Conservation (phyloP, 495 filamentous ascomycete species). For the Lichina pygmaea region DNA sequence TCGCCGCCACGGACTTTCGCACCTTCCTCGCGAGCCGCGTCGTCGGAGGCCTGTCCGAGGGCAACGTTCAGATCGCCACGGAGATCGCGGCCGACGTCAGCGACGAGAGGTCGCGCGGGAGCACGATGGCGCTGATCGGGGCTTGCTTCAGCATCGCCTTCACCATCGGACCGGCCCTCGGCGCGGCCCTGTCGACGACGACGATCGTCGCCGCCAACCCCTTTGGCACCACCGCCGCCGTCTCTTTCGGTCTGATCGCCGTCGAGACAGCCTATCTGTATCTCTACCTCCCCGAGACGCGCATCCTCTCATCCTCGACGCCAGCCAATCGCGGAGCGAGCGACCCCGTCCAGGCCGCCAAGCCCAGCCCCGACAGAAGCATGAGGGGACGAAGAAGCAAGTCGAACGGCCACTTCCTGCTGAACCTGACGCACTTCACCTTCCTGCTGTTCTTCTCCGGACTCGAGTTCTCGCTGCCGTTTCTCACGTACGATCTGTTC, state of each 20-base stretch:
- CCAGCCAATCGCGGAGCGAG: conserved; percentile 3
- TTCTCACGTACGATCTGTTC: conserved; percentile 90
- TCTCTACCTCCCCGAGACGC: conserved; percentile 64
- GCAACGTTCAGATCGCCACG: conserved; percentile 87
- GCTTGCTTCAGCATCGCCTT: conserved; percentile 95
- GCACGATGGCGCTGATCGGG: conserved; percentile 87
- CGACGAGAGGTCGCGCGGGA: conserved; percentile 49
- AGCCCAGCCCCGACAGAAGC: conserved; percentile 1
- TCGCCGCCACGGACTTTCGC: conserved; percentile 73
- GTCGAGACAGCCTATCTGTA: conserved; percentile 79
- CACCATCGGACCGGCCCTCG: conserved; percentile 79
- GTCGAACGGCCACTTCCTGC: conserved; percentile 57
- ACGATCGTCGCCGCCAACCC: conserved; percentile 63
- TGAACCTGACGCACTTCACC: conserved; percentile 65
- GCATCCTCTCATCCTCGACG: conserved; percentile 9
- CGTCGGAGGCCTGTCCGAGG: conserved; percentile 82
- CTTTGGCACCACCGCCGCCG: conserved; percentile 69
- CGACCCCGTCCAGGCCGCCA: conserved; percentile 5
- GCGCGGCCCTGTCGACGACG: conserved; percentile 53
- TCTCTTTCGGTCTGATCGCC: conserved; percentile 58
- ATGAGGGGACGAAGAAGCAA: conserved; percentile 9
- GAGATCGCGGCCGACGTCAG: conserved; percentile 95
- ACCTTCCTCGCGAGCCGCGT: conserved; percentile 82
- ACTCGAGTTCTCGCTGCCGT: conserved; percentile 87
- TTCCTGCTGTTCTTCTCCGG: conserved; percentile 95